Conservation (phyloP, 2,329 filamentous ascomycete species). For the Phaeosphaeriaceae sp. region DNA sequence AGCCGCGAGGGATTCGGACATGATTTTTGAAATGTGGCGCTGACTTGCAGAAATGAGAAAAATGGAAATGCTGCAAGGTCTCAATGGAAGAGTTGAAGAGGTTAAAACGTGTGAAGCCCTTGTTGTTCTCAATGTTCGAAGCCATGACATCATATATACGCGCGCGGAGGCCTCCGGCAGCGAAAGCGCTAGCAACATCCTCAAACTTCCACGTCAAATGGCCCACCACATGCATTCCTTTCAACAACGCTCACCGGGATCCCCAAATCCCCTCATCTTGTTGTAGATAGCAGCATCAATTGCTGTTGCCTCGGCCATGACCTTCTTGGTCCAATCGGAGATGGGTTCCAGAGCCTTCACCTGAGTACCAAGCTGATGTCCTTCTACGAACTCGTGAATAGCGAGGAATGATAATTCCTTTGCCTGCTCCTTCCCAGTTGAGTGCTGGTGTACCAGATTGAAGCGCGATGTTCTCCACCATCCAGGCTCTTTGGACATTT, state of each 20-base stretch:
- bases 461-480: slow-evolving; percentile 36
- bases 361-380: slow-evolving; percentile 32
- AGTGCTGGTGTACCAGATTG: slow-evolving; percentile 21
- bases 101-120: background rate
- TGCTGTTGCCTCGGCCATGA: slow-evolving; percentile 26
- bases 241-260: background rate
- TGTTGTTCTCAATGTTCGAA: background rate
- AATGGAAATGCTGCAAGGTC: background rate
- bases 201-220: background rate
- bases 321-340: slow-evolving; percentile 40
- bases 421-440: slow-evolving; percentile 7
- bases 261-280: slow-evolving; percentile 21
- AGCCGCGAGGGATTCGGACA: slow-evolving; percentile 42
- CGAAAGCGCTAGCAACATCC: background rate
- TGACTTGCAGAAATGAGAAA: background rate
- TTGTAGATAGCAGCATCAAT: slow-evolving; percentile 41
- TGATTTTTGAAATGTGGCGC: slow-evolving; percentile 4
- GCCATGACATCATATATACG: slow-evolving; percentile 5
- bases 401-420: slow-evolving; percentile 31
- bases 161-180: background rate
- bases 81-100: background rate
- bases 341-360: slow-evolving; percentile 37
- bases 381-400: slow-evolving; percentile 40
- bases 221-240: background rate
- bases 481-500: slow-evolving; percentile 39